A percentile compares a stretch with the other conserved stretches of the same genome.
phyloP scores from a whole-genome alignment of 1,284 basidiomycete genomes.

The Tilletia horrida region DNA sequence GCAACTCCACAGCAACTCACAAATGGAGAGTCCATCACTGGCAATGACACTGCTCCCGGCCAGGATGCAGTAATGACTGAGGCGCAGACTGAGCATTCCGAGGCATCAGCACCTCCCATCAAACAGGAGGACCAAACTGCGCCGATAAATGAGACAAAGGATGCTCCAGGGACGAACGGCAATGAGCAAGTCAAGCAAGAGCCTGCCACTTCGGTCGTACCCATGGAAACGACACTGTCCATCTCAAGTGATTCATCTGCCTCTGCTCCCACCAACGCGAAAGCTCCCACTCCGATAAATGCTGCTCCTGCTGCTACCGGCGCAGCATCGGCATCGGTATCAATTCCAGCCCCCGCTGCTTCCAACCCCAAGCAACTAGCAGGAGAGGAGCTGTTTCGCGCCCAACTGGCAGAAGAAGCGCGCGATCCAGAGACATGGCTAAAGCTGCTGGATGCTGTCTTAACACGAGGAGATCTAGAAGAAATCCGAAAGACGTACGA shows the following conservation, averaged over 20 bases:
- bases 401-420: conserved; percentile 59
- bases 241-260: not conserved
- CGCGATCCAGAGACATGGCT: conserved; percentile 69
- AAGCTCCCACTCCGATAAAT: not conserved
- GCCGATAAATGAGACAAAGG: too few species aligned
- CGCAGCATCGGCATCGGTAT: not conserved
- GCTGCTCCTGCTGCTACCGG: not conserved
- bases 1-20: too few species aligned
- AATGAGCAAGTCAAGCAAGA: too few species aligned
- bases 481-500: conserved; percentile 71
- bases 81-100: too few species aligned
- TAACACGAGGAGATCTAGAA: conserved; percentile 67
- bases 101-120: too few species aligned
- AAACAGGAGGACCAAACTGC: too few species aligned
- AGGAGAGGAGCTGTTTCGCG: conserved; percentile 13
- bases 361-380: not conserved
- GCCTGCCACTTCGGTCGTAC: too few species aligned
- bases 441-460: conserved; percentile 66
- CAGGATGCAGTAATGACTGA: too few species aligned
- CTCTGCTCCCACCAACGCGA: not conserved
- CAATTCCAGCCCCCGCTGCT: not conserved
- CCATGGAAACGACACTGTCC: not conserved
- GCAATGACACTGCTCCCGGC: too few species aligned
- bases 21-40: too few species aligned
- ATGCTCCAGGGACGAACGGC: too few species aligned